Evolutionary conservation across 495 filamentous ascomycete species (phyloP).

Genomic region (Penicillium bovifimosum): DNA sequence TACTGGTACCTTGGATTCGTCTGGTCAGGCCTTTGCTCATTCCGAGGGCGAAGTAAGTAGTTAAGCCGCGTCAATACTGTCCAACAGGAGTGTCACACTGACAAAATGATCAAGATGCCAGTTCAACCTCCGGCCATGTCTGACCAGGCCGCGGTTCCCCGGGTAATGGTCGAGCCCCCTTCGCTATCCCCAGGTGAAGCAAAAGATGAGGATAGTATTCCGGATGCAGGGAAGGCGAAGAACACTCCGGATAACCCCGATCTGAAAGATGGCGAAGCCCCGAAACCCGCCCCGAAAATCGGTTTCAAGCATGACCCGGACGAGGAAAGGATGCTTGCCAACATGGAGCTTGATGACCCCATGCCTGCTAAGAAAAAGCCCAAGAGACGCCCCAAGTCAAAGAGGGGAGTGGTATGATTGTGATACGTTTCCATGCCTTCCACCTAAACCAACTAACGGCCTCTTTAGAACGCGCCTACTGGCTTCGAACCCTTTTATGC

Average conservation of each 20-base stretch:
- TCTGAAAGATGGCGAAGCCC: not conserved
- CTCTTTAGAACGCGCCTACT: slow-evolving; percentile 41
- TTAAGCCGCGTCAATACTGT: too few species aligned
- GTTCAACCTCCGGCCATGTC: not conserved
- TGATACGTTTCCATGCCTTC: not conserved
- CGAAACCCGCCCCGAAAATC: not conserved
- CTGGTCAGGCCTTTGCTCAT: too few species aligned
- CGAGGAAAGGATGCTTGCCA: slow-evolving; percentile 7
- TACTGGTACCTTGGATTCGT: too few species aligned
- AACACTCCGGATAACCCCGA: not conserved
- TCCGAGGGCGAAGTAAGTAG: too few species aligned
- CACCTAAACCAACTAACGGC: not conserved
- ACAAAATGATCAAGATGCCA: too few species aligned
- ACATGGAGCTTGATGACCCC: slow-evolving; percentile 7
- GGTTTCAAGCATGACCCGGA: slow-evolving; percentile 1
- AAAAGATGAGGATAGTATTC: not conserved
- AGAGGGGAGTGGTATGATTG: slow-evolving; percentile 38
- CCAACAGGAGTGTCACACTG: too few species aligned
- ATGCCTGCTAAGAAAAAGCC: slow-evolving; percentile 19
- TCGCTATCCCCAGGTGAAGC: not conserved
- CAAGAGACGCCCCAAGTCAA: slow-evolving; percentile 39
- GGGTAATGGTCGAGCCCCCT: not conserved
- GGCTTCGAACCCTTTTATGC: slow-evolving; percentile 69
- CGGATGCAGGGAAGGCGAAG: not conserved
- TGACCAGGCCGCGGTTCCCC: not conserved